Evolutionary conservation across 441 rosid genomes (phyloP), one percentile per base, ranked within the genome.

Genomic region (Lepidium campestre): DNA sequence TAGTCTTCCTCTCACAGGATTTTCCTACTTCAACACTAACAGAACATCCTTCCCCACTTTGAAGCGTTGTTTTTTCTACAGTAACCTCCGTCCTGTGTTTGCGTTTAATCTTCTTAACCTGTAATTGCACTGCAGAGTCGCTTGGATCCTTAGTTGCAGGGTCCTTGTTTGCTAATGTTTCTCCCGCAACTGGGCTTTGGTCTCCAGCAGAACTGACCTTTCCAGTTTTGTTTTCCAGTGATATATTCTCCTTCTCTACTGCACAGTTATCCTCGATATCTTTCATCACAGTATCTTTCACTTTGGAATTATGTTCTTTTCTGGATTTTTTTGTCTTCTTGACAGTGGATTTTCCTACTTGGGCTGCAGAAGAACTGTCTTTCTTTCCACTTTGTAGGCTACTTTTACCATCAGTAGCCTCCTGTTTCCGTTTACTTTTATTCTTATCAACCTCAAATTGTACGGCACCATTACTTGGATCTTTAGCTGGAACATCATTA

Each of bases 221-320:
- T 15, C 42, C 57, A 65, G 27, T 19, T 58, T 14, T 10, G 10
- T 40, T 19, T 15, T 39, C 39, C 37, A 39, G 29, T 39, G 56
- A 27, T 4, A 52, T 8, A 46, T 80, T 79, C 73, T 88, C 97
- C 57, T 85, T 86, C 62, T 85, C 91, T 11, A 27, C 75, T 8
- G 71, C 74, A 67, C 58, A 31, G 45, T 78, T 72, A 42, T 63
- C 67, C 62, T 54, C 64, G 3, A 66, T 0, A 65, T 58, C 71
- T 50, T 72, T 55, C 54, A 72, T 74, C 55, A 60, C 22, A 11
- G 50, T 36, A 59, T 39, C 52, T 1, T 35, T 59, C 60, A 45
- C 67, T 44, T 72, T 52, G 13, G 29, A 35, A 29, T 19, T 57
- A 53, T 19, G 37, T 62, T 56, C 66, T n/a, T 68, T 74, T 31